Percentiles rank a stretch among this genome's conserved stretches.
These are phyloP conservation scores for Pseudogymnoascus sp. DNA, from an alignment of 2,329 filamentous ascomycete species.

Conservation along the genomic window DNA sequence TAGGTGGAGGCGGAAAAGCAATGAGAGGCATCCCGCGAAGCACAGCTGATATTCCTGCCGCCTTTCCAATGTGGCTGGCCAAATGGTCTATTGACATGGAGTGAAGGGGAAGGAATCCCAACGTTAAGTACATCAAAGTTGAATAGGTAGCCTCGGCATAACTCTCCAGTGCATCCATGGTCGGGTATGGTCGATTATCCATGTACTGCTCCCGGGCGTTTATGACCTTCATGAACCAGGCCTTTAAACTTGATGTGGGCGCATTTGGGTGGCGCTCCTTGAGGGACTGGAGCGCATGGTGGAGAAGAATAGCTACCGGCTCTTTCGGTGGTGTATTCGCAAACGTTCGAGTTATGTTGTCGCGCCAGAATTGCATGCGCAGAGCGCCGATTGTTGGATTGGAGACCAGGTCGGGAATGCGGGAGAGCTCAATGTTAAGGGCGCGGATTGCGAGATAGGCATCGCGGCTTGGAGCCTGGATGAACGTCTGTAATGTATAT, in stretches of 20 bases:
- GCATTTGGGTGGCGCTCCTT: slow-evolving; percentile 35
- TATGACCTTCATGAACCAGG: slow-evolving; percentile 71
- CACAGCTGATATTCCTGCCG: slow-evolving; percentile 77
- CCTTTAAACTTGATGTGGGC: slow-evolving; percentile 45
- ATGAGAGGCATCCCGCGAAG: slow-evolving; percentile 82
- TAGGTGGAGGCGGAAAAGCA: slow-evolving; percentile 64
- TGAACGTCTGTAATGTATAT: slow-evolving; percentile 76
- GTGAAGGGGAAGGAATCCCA: slow-evolving; percentile 70
- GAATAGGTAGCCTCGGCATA: slow-evolving; percentile 96
- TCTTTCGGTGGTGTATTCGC: slow-evolving; percentile 76
- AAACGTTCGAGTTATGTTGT: slow-evolving; percentile 72
- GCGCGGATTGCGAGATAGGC: slow-evolving; percentile 86
- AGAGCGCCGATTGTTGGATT: slow-evolving; percentile 79
- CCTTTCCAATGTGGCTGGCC: slow-evolving; percentile 91
- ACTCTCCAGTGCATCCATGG: slow-evolving; percentile 65
- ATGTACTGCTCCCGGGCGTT: slow-evolving; percentile 75
- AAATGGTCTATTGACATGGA: slow-evolving; percentile 86
- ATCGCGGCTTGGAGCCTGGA: slow-evolving; percentile 66
- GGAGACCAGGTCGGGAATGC: slow-evolving; percentile 82
- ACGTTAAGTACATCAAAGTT: slow-evolving; percentile 79
- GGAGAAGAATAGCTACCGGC: slow-evolving; percentile 78
- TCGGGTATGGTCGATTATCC: slow-evolving; percentile 73
- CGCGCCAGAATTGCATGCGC: slow-evolving; percentile 92
- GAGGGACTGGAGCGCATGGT: slow-evolving; percentile 61
- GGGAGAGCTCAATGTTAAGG: slow-evolving; percentile 85